Conservation (phyloP, 2,329 filamentous ascomycete genomes). For the Cercospora beticola region DNA sequence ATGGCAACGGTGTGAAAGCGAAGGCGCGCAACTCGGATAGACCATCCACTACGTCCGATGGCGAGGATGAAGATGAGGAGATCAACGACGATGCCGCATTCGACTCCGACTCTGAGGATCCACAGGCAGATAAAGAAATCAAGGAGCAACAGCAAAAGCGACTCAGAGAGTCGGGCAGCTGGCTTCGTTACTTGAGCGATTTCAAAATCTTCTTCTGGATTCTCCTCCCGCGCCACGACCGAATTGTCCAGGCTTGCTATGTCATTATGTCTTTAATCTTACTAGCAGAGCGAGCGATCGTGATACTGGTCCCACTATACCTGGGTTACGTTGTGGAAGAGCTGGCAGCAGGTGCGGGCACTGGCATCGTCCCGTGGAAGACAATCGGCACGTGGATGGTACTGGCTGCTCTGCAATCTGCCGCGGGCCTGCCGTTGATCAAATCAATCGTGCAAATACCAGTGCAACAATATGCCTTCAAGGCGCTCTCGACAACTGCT, state of each 20-base stretch:
- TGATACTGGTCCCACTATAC: constrained; percentile 76
- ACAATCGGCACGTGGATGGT: constrained; percentile 54
- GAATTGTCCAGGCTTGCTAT: constrained; percentile 65
- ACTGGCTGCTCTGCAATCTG: constrained; percentile 52
- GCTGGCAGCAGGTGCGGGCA: constrained; percentile 54
- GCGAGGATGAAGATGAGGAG: constrained; percentile 13
- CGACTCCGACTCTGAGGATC: constrained; percentile 53
- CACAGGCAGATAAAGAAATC: constrained; percentile 58
- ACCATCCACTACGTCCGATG: constrained; percentile 8
- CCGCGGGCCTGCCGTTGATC: constrained; percentile 53
- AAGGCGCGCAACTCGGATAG: constrained; percentile 9
- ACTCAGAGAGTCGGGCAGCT: constrained; percentile 71
- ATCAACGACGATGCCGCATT: constrained; percentile 23
- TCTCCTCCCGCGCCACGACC: constrained; percentile 71
- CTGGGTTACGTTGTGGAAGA: constrained; percentile 76
- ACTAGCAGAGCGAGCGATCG: constrained; percentile 68
- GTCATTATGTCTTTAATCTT: constrained; percentile 67
- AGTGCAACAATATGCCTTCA: constrained; percentile 58
- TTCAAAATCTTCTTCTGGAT: constrained; percentile 75
- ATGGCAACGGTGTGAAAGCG: constrained; percentile 20
- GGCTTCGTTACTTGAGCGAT: constrained; percentile 72
- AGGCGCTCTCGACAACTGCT: constrained; percentile 58
- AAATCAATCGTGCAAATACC: constrained; percentile 55
- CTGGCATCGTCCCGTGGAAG: constrained; percentile 51
- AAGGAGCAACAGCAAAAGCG: constrained; percentile 56